Percentiles rank a stretch among this genome's conserved stretches.
Conservation (phyloP, 2,329 filamentous ascomycete species). For the Scedosporium dehoogii region DNA sequence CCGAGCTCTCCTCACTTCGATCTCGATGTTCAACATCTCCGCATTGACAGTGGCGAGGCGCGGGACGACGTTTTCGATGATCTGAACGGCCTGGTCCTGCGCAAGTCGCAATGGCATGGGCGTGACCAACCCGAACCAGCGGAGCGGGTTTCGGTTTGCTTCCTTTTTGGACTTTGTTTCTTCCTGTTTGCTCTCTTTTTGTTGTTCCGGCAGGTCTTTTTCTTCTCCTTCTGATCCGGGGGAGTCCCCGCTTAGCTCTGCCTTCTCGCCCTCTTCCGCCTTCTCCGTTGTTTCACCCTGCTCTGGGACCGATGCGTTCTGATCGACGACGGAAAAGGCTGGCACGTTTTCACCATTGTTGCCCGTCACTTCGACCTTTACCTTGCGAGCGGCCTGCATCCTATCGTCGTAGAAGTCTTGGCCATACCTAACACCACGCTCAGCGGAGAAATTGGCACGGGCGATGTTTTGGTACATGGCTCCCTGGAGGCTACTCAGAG, state of each 20-base stretch:
- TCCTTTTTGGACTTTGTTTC: conserved; percentile 10
- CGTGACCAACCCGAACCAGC: conserved; percentile 46
- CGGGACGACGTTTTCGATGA: conserved; percentile 48
- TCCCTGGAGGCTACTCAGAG: conserved; percentile 44
- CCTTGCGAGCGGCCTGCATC: conserved; percentile 50
- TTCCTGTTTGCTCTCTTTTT: conserved; percentile 11
- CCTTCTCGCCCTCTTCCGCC: conserved; percentile 7
- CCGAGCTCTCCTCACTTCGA: conserved; percentile 53
- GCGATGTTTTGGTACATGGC: conserved; percentile 51
- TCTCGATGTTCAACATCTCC: conserved; percentile 56
- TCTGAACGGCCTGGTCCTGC: conserved; percentile 46
- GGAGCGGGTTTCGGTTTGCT: conserved; percentile 39
- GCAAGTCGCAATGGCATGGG: conserved; percentile 44
- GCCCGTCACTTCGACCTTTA: neutral
- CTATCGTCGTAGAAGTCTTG: conserved; percentile 63
- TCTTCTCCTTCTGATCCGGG: conserved; percentile 7
- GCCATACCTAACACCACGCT: conserved; percentile 54
- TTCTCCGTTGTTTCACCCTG: neutral
- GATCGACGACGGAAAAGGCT: neutral
- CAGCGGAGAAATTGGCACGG: conserved; percentile 66
- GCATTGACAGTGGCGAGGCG: conserved; percentile 45
- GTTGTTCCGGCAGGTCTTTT: neutral
- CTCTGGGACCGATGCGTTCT: neutral
- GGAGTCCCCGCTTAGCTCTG: conserved; percentile 6
- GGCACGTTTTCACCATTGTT: conserved; percentile 8